These are phyloP conservation scores for Sicyos edulis DNA, from an alignment of 306 rosid genomes.

Conservation along the genomic window DNA sequence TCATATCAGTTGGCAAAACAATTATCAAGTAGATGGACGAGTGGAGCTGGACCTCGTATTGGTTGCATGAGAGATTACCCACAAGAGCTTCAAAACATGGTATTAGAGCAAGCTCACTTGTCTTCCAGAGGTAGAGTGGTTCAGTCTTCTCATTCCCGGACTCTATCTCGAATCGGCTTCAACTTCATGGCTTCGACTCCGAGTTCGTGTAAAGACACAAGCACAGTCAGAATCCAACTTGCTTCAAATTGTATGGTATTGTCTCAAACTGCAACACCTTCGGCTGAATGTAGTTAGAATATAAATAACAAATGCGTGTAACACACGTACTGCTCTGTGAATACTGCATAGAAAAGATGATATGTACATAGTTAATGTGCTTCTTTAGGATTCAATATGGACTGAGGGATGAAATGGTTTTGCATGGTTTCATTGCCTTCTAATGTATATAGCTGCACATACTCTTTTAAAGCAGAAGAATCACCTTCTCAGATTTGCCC, in stretches of 20 bases:
- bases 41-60: constrained; percentile 77
- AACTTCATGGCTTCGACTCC: constrained; percentile 14
- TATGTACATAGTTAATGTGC: constrained; percentile 11
- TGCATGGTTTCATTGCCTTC: constrained; percentile 16
- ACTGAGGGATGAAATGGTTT: constrained; percentile 11
- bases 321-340: constrained; percentile 1
- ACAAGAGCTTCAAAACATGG: constrained; percentile 52
- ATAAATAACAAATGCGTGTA: constrained; percentile 12
- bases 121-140: constrained; percentile 48
- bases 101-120: constrained; percentile 61
- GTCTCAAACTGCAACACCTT: constrained; percentile 20
- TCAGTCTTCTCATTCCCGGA: constrained; percentile 18
- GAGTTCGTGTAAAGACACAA: constrained; percentile 26
- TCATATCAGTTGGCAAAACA: constrained; percentile 70
- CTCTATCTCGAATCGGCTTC: constrained; percentile 37
- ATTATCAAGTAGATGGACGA: constrained; percentile 59
- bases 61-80: constrained; percentile 95
- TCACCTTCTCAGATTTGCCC: constrained; percentile 7
- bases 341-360: constrained; percentile 10
- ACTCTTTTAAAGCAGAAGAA: constrained; percentile 8
- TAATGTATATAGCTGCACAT: constrained; percentile 3
- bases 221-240: constrained; percentile 1
- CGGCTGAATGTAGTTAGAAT: constrained; percentile 17
- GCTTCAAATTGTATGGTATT: constrained; percentile 5
- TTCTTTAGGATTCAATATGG: constrained; percentile 15